Percentiles rank a stretch among this genome's conserved stretches.
These are phyloP conservation scores for Lentinula edodes DNA, from an alignment of 768 basidiomycete species.

Conservation along the genomic window DNA sequence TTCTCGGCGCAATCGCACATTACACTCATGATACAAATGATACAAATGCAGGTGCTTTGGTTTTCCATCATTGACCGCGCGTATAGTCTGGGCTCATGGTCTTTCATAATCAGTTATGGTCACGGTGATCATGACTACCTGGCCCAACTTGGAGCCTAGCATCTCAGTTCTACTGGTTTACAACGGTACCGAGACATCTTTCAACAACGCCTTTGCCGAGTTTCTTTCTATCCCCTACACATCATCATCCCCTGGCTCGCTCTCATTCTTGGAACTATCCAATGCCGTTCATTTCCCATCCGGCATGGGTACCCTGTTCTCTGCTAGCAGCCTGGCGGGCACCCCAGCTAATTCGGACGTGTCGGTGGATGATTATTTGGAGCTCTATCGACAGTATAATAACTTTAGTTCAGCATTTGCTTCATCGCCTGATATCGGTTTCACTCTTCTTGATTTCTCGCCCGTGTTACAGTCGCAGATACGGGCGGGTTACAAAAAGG, in stretches of 20 bases:
- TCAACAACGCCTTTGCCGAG: constrained; percentile 26
- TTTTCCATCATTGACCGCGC: neutral
- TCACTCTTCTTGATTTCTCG: constrained; percentile 29
- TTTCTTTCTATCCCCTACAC: constrained; percentile 31
- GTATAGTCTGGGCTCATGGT: neutral
- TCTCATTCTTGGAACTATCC: constrained; percentile 31
- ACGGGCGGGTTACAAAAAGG: constrained; percentile 24
- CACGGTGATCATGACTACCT: constrained; percentile 13
- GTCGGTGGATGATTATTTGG: constrained; percentile 17
- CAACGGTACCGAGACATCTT: constrained; percentile 25
- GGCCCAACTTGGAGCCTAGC: constrained; percentile 15
- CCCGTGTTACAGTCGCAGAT: constrained; percentile 31
- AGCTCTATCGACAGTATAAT: constrained; percentile 26
- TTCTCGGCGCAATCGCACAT: constrained; percentile 30
- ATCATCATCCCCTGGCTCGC: constrained; percentile 19
- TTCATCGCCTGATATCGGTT: constrained; percentile 15
- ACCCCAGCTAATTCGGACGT: constrained; percentile 14
- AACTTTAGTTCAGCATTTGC: constrained; percentile 20
- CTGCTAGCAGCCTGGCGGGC: constrained; percentile 25
- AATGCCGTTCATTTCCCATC: constrained; percentile 20
- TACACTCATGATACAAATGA: constrained; percentile 30
- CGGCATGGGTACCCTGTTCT: constrained; percentile 28
- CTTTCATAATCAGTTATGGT: constrained; percentile 19
- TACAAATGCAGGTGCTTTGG: constrained; percentile 28
- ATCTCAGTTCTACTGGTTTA: constrained; percentile 27